Percentiles rank a stretch among this genome's conserved stretches.
These are phyloP conservation scores for Myxozyma mucilagina DNA, from an alignment of 805 yeast genomes.

Conservation along the genomic window DNA sequence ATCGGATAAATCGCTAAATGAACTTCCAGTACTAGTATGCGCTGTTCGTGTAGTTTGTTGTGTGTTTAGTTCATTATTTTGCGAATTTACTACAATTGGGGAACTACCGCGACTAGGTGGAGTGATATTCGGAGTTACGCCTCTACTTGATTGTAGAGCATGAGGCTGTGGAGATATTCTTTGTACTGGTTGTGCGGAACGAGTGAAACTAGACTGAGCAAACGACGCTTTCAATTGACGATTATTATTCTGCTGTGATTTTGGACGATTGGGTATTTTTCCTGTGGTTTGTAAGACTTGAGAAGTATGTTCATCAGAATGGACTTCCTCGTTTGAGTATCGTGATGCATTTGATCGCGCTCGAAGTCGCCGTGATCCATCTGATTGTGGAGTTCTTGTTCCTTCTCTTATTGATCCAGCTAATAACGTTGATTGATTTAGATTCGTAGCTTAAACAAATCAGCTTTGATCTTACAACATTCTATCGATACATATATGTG, in stretches of 20 bases:
- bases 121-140: neutral
- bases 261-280: neutral
- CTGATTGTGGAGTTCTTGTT: neutral
- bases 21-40: slow-evolving; percentile 24
- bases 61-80: neutral
- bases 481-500: neutral
- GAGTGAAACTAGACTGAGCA: slow-evolving; percentile 9
- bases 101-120: slow-evolving; percentile 4
- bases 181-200: neutral
- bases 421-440: neutral
- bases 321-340: slow-evolving; percentile 5
- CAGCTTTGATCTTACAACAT: neutral
- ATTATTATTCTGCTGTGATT: neutral
- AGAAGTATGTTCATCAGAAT: neutral
- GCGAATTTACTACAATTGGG: neutral
- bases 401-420: neutral
- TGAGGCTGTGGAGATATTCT: neutral
- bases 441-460: neutral
- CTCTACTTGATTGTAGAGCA: neutral
- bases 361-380: neutral
- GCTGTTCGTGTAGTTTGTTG: neutral
- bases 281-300: neutral
- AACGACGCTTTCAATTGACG: slow-evolving; percentile 5
- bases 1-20: slow-evolving; percentile 32
- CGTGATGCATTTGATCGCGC: slow-evolving; percentile 1